Conservation (phyloP, 257 asterid species). For the Fraxinus excelsior region DNA sequence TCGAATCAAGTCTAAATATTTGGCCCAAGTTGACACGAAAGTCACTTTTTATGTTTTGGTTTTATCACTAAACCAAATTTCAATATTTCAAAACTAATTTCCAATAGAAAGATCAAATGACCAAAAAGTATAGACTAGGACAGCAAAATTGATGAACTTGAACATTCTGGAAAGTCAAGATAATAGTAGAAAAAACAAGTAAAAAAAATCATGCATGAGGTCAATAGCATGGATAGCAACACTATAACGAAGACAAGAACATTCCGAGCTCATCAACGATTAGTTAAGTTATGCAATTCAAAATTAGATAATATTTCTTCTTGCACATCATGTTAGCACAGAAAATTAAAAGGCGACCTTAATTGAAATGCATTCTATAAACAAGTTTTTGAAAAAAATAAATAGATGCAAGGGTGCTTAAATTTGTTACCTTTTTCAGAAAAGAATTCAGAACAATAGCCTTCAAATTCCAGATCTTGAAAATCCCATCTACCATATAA, state of each 20-base stretch:
- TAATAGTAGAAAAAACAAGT: not conserved
- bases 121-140: not conserved
- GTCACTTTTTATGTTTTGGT: too few relatives aligned
- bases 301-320: not conserved
- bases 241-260: not conserved
- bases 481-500: conserved; percentile 31
- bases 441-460: conserved; percentile 21
- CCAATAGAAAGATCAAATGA: not conserved
- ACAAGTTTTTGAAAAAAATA: conserved; percentile 5
- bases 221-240: not conserved
- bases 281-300: not conserved
- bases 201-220: not conserved
- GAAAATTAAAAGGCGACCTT: not conserved
- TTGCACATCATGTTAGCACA: not conserved
- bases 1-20: too few relatives aligned
- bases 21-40: too few relatives aligned
- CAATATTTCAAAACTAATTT: too few relatives aligned
- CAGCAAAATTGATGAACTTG: not conserved
- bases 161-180: not conserved
- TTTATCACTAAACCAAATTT: too few relatives aligned
- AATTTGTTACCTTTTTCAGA: conserved; percentile 37
- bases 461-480: conserved; percentile 49
- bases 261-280: not conserved
- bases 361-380: not conserved
- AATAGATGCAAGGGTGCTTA: not conserved